phyloP scores from a whole-genome alignment of 106 monocot species.

The Vanilla planifolia region DNA sequence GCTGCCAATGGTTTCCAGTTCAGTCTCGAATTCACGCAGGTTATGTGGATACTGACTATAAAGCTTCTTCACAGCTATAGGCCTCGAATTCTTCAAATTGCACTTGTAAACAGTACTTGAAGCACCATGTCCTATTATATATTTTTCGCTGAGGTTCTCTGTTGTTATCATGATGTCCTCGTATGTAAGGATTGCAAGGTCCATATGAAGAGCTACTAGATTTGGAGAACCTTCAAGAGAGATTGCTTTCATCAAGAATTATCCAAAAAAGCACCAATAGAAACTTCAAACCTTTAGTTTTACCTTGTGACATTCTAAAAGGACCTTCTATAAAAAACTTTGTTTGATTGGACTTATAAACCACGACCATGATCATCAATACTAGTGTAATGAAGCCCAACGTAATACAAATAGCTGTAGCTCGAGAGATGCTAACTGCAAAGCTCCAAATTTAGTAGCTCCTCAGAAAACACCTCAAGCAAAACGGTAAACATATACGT shows the following conservation, averaged over 20 bases:
- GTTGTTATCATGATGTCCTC: constrained; percentile 90
- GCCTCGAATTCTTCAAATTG: constrained; percentile 62
- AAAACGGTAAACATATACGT: background rate
- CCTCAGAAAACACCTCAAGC: background rate
- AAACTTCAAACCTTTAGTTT: background rate
- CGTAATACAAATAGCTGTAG: constrained; percentile 44
- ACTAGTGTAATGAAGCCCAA: constrained; percentile 48
- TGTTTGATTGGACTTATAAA: constrained; percentile 52
- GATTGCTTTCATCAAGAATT: background rate
- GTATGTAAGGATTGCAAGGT: constrained; percentile 84
- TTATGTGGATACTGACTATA: constrained; percentile 68
- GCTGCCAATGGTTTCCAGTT: constrained; percentile 83
- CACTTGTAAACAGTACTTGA: constrained; percentile 95
- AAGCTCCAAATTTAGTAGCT: constrained; percentile 2
- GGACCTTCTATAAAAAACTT: constrained; percentile 35
- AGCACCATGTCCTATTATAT: constrained; percentile 84
- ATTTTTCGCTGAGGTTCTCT: constrained; percentile 85
- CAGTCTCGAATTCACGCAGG: constrained; percentile 82
- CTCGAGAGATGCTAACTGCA: constrained; percentile 47
- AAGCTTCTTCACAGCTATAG: constrained; percentile 76
- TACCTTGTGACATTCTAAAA: constrained; percentile 33
- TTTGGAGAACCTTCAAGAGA: constrained; percentile 64
- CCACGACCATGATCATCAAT: constrained; percentile 35
- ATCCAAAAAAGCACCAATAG: background rate
- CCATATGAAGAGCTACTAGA: constrained; percentile 88